These are phyloP conservation scores for Verbena officinalis DNA, from an alignment of 257 asterid genomes.

Conservation along the genomic window DNA sequence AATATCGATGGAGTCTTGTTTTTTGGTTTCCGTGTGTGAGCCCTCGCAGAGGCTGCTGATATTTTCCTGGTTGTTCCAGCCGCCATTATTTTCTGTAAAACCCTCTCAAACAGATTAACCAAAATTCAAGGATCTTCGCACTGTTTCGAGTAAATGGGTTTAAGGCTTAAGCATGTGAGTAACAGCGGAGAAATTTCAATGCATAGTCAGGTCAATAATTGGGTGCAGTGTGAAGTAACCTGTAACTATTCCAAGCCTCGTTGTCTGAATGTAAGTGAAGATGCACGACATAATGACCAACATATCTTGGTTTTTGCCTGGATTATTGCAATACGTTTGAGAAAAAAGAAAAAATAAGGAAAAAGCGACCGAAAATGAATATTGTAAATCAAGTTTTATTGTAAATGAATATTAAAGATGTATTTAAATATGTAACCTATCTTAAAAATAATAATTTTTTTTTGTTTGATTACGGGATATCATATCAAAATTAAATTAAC, in stretches of 20 bases:
- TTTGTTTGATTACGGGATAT: too few species aligned
- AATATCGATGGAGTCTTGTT: slow-evolving; percentile 37
- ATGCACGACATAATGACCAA: not conserved
- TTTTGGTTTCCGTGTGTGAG: slow-evolving; percentile 62
- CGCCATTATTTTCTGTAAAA: slow-evolving; percentile 43
- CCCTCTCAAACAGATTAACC: not conserved
- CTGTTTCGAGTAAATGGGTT: not conserved
- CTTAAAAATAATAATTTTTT: too few species aligned
- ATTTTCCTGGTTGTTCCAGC: slow-evolving; percentile 53
- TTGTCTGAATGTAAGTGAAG: not conserved
- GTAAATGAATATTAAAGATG: too few species aligned
- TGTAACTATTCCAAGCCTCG: not conserved
- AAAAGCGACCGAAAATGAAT: too few species aligned
- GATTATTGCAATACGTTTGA: too few species aligned
- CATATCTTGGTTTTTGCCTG: not conserved
- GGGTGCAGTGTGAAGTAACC: slow-evolving; percentile 7
- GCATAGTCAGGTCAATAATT: not conserved
- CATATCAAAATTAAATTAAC: too few species aligned
- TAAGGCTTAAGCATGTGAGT: not conserved
- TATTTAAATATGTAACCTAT: too few species aligned
- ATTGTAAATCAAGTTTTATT: too few species aligned
- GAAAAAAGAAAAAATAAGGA: too few species aligned
- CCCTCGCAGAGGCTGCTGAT: slow-evolving; percentile 74
- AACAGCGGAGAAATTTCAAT: not conserved
- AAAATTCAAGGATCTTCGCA: not conserved